Percentiles rank a stretch among this genome's conserved stretches.
Evolutionary conservation across 805 yeast genomes (phyloP).

Genomic region (Wickerhamomyces ciferrii): DNA sequence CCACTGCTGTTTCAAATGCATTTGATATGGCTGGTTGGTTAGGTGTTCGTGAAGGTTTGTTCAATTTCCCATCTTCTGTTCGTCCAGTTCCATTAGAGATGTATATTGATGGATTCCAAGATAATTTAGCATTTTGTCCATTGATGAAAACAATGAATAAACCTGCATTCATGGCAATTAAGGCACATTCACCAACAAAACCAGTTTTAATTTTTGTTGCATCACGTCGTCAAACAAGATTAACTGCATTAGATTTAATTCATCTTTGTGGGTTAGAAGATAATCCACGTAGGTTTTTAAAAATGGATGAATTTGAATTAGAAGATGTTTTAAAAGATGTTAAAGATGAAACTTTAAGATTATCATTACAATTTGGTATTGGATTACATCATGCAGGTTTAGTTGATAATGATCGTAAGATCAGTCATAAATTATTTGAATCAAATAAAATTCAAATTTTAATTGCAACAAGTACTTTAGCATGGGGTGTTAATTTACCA

Average conservation of each 20-base stretch:
- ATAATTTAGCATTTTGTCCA: constrained; percentile 74
- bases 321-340: constrained; percentile 60
- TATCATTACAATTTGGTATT: constrained; percentile 75
- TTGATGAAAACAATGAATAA: constrained; percentile 67
- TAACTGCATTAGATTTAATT: constrained; percentile 71
- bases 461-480: constrained; percentile 93
- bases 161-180: constrained; percentile 70
- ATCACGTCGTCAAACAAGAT: constrained; percentile 90
- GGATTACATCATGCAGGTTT: constrained; percentile 98
- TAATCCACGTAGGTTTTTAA: constrained; percentile 55
- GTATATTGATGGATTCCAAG: constrained; percentile 80
- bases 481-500: constrained; percentile 97
- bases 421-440: constrained; percentile 81
- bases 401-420: constrained; percentile 82
- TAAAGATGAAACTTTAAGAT: constrained; percentile 74
- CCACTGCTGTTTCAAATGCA: constrained; percentile 91
- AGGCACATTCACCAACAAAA: constrained; percentile 60
- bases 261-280: constrained; percentile 61
- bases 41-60: constrained; percentile 90
- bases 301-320: constrained; percentile 44
- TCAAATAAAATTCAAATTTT: constrained; percentile 82
- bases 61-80: constrained; percentile 91
- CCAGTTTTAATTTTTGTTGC: constrained; percentile 98
- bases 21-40: constrained; percentile 93
- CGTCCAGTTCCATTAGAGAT: constrained; percentile 94